Evolutionary conservation across 306 rosid species (phyloP), one percentile per base, ranked within the genome.

Genomic region (Cicer chorassanicum): DNA sequence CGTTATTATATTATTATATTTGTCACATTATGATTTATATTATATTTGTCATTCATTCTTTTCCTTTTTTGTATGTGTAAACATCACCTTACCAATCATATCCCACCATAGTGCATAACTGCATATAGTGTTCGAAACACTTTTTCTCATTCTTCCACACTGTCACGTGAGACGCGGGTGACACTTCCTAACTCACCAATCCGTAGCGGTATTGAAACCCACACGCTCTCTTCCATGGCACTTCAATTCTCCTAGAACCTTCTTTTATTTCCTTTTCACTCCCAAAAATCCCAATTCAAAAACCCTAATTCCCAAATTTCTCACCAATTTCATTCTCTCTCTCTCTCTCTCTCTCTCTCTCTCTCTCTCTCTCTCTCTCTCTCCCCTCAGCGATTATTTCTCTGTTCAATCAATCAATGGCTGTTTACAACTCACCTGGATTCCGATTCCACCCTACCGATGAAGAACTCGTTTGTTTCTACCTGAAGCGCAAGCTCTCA

Each of bases 381-480:
- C 18, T 2, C 29, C 11, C 19, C 55, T 9, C 36, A 24, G 8
- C 45, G 13, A 73, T 44, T 59, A 40, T 14, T 5, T 45, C 56
- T 61, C 73, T 43, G 50, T 65, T 46, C 4, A 12, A 54, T 64
- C 65, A 6, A 53, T 64, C 61, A 83, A 80, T 88, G 90, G 84
- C 84, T 16, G 49, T 84, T 10, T 76, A 86, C 9, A 82, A 89
- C 6, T 87, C 87, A 34, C 98, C 98, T 1, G 98, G 98, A 0
- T 94, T 91, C 87, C 95, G 98, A 74, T 94, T 94, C 80, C 95
- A 94, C 68, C 98, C 98, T 2, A 94, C 98, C 1, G 98, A 91
- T 36, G 97, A 91, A 59, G 98, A 94, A 38, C 87, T 94, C 4
- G 86, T 93, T 18, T 72, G 85, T 3, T 91, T 75, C 82, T 94